Evolutionary conservation across 164 flowering plant genomes (phyloP).

Genomic region (Berberis thunbergii): DNA sequence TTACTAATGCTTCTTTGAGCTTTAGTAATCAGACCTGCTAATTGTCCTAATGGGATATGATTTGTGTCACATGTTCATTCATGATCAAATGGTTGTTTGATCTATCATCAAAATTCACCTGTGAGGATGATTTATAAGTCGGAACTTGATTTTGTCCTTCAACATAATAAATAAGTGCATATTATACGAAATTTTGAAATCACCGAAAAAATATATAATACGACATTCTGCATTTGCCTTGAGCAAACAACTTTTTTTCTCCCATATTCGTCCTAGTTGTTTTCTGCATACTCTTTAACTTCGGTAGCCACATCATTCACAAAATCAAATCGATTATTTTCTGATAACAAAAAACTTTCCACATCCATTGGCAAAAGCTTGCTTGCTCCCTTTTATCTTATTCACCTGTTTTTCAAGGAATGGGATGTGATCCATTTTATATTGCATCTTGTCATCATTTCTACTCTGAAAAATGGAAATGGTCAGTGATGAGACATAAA

Average conservation of each 20-base stretch:
- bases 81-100: no score
- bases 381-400: conserved; percentile 52
- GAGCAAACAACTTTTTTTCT: conserved; percentile 31
- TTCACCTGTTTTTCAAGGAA: conserved; percentile 90
- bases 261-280: conserved; percentile 75
- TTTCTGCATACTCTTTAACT: conserved; percentile 69
- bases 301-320: conserved; percentile 89
- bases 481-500: background rate
- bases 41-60: no score
- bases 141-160: no score
- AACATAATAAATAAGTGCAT: no score
- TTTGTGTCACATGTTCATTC: no score
- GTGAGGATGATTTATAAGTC: no score
- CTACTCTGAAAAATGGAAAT: conserved; percentile 32
- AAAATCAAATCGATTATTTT: conserved; percentile 77
- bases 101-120: no score
- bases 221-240: no score
- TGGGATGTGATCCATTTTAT: conserved; percentile 58
- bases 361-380: conserved; percentile 57
- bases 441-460: conserved; percentile 46
- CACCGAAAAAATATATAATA: no score
- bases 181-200: no score
- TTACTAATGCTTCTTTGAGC: no score
- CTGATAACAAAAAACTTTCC: conserved; percentile 57
- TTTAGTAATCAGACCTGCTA: no score